Conservation (phyloP, 2,329 filamentous ascomycete genomes). For the Colletotrichum sublineola region DNA sequence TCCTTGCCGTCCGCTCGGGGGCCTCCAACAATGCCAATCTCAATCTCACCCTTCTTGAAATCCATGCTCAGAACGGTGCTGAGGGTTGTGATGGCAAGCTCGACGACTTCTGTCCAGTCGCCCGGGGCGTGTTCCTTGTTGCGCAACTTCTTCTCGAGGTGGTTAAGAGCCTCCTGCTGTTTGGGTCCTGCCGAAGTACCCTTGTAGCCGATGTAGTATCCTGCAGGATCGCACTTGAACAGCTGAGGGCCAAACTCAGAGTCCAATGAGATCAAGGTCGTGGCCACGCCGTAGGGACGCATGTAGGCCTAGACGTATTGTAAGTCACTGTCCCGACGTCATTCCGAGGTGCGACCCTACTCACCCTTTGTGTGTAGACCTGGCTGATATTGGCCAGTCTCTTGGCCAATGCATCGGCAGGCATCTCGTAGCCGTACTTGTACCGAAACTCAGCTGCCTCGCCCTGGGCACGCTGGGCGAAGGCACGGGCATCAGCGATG, state of each 20-base stretch:
- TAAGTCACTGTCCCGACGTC: constrained; percentile 42
- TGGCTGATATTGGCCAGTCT: constrained; percentile 98
- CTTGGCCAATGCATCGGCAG: constrained; percentile 96
- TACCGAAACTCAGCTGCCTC: constrained; percentile 98
- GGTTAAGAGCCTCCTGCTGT: constrained; percentile 98
- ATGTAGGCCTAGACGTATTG: constrained; percentile 80
- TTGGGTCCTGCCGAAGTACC: constrained; percentile 97
- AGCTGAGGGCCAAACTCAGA: constrained; percentile 92
- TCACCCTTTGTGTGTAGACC: constrained; percentile 96
- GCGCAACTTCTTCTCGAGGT: constrained; percentile 99
- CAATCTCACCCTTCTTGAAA: constrained; percentile 99
- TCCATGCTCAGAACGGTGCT: constrained; percentile 98
- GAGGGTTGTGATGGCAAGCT: constrained; percentile 93
- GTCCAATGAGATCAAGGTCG: constrained; percentile 94
- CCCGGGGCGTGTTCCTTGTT: constrained; percentile 97
- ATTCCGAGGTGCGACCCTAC: constrained; percentile 41
- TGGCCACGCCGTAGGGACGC: constrained; percentile 95
- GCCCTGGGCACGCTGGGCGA: constrained; percentile 90
- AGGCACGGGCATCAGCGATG: constrained; percentile 95
- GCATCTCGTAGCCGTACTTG: constrained; percentile 99
- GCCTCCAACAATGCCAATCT: constrained; percentile 96
- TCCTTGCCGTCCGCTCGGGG: constrained; percentile 86
- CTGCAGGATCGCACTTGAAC: constrained; percentile 98
- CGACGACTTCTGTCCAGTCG: constrained; percentile 96
- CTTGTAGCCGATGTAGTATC: constrained; percentile 99